Evolutionary conservation across 2,329 filamentous ascomycete species (phyloP), one percentile per base, ranked within the genome.

Genomic region (Venturia pyrina): DNA sequence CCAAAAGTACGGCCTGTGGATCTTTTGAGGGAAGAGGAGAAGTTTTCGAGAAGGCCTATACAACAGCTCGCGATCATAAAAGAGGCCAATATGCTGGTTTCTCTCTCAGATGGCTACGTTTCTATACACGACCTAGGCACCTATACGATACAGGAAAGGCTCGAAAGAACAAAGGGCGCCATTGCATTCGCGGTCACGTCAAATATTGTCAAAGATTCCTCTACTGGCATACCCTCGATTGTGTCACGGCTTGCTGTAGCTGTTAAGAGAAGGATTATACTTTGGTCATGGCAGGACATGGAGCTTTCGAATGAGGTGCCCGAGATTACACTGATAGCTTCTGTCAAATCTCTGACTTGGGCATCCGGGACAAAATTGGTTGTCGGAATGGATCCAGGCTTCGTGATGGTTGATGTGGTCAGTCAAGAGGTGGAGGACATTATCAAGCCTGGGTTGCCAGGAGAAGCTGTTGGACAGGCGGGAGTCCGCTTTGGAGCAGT

Each of bases 231-330:
- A 62, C 93, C 92, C 0, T 91, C 93, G 70, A 96, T 99, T 66
- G 93, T 98, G 69, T 96, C 91, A 65, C 84, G 92, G 46, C 80
- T 99, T 63, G 95, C 92, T 7, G 93, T 99, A 13, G 92, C 92
- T 5, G 91, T 97, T 43, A 98, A 98, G 82, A 83, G 95, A 72
- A 90, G 90, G 72, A 82, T 99, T 64, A 76, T 98, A 68, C 78
- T 97, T 65, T 99, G 95, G 93, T 90, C 88, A 72, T 99, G 96
- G 95, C 89, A 95, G 71, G 93, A 96, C 75, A 95, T 92, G 80
- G 95, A 98, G 78, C 82, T 97, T 53, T 84, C 84, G 62, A 81
- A 85, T 2, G 87, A 95, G 43, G 86, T 96, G 53, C 84, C 84
- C 61, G 81, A 85, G 3, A 85, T 97, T 46, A 85, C 87, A 1